phyloP scores from a whole-genome alignment of 2,329 filamentous ascomycete genomes.

The Fusarium torulosum region DNA sequence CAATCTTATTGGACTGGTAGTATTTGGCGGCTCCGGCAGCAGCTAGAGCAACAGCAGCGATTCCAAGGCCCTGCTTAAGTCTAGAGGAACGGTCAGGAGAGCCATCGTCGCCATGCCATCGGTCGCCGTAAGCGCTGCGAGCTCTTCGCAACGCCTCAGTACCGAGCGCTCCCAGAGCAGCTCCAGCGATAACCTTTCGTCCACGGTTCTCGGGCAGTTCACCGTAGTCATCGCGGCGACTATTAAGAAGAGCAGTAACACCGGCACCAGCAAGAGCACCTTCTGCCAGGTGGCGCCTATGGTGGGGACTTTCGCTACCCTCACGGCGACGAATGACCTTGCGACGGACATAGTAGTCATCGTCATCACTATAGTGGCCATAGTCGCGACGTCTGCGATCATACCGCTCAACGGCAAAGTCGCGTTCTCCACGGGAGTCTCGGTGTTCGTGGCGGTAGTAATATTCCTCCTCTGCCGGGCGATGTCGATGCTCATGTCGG shows the following conservation, averaged over 20 bases:
- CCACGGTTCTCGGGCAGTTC: slow-evolving; percentile 65
- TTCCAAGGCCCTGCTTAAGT: slow-evolving; percentile 71
- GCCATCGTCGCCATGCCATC: slow-evolving; percentile 56
- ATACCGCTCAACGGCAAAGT: slow-evolving; percentile 53
- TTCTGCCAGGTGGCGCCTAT: slow-evolving; percentile 71
- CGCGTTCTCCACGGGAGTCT: slow-evolving; percentile 55
- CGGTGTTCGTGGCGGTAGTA: slow-evolving; percentile 64
- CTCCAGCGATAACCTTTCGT: slow-evolving; percentile 70
- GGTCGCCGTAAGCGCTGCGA: slow-evolving; percentile 70
- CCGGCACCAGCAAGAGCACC: slow-evolving; percentile 75
- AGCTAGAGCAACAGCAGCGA: slow-evolving; percentile 73
- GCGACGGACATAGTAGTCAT: slow-evolving; percentile 62
- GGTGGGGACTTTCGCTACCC: slow-evolving; percentile 64
- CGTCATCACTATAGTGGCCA: slow-evolving; percentile 61
- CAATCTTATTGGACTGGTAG: slow-evolving; percentile 69
- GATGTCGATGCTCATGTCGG: slow-evolving; percentile 22
- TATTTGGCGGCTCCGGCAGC: slow-evolving; percentile 75
- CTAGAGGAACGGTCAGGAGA: slow-evolving; percentile 60
- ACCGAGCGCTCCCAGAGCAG: slow-evolving; percentile 72
- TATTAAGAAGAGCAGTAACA: slow-evolving; percentile 68
- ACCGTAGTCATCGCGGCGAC: slow-evolving; percentile 64
- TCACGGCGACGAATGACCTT: slow-evolving; percentile 64
- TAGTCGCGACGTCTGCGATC: slow-evolving; percentile 58
- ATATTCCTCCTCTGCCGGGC: slow-evolving; percentile 60
- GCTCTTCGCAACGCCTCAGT: slow-evolving; percentile 72